Base-by-base conservation (phyloP, 108 stramenopile species). In the Cyclotella cryptica region DNA sequence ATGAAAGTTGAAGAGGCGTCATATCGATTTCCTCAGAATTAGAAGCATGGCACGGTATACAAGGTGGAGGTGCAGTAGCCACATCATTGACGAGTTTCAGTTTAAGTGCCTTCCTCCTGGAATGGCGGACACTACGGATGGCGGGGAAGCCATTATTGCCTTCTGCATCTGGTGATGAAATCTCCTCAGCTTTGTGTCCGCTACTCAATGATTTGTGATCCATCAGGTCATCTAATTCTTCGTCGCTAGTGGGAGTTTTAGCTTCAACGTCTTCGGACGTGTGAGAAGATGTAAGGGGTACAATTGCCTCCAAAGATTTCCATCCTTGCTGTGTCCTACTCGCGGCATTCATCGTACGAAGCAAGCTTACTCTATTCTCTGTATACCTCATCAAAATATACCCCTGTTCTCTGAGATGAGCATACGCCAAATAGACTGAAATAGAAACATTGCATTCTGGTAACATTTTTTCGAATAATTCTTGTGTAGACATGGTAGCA, bases 401-500 rank as follows among this genome's bases (percentile, higher is more conserved):
- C 27, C 83, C 84, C 62, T 96, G 94, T 6, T 75, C 65, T 54
- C 94, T 89, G 53, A 96, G 81, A 86, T 96, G 92, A 27, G 91
- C 84, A 84, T 92, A 96, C 0, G 89, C 83, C 44, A 92, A 66
- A 46, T 91, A 96, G 10, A 81, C 76, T 0, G 89, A 57, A 11
- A 91, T 60, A 19, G 88, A 69, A 13, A 95, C 66, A 3, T 85
- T 81, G 68, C 80, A 74, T 26, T 78, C 60, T 44, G 86, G 78
- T 40, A 92, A 74, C 79, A 91, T 87, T n/a, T 61, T 39, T 44
- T 81, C 70, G 43, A 88, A 84, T 19, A 86, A 67, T 44, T 87
- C 86, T 43, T 75, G 75, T 6, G 85, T 69, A 60, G 71, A 27
- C 64, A 66, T 65, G 0, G 57, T 72, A 39, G 64, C 68, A 7